Evolutionary conservation across 768 basidiomycete genomes (phyloP), one percentile per base, ranked within the genome.

Genomic region (Tylopilus intermedius): DNA sequence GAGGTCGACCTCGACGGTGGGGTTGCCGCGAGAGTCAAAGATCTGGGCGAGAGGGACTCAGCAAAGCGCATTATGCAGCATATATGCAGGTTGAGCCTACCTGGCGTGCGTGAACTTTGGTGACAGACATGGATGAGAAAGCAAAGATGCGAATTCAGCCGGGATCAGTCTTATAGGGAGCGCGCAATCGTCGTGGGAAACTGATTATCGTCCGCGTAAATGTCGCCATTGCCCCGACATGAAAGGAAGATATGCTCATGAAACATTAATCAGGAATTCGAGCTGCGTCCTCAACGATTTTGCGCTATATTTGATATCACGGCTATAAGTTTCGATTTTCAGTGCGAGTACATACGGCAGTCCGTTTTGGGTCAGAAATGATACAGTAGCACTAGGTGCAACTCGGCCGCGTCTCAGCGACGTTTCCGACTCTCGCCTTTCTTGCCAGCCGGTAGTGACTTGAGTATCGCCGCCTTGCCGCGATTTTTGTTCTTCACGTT

Each of bases 11-110:
- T 93, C 94, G 68, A 96, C 91, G 66, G 94, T 95, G 65, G 90
- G 93, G 81, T 97, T 94, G 64, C 94, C 94, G 68, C 95, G 92
- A 68, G 94, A 97, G 81, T 98, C 95, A 72, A 96, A 98, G 84
- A 98, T 95, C 95, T 97, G 66, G 1, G 26, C 24, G 41, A 55
- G 56, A 50, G 21, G 1, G 32, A 51, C 45, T 71, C 57, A 58
- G 51, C 37, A 41, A 35, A 39, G 26, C 7, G 43, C 33, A 40
- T 7, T 18, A 37, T 46, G 40, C 32, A 29, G 53, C 35, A 49
- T 39, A 55, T 41, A 40, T 51, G 13, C 33, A 33, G 49, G 32
- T 22, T 22, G 15, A 15, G 33, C 69, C 57, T 73, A 90, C 93
- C 86, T 94, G 92, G 69, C 94, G 91, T 65, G 93, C 93, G 76